Base-by-base conservation (phyloP, 2,329 filamentous ascomycete species). In the Diaporthe vexans region DNA sequence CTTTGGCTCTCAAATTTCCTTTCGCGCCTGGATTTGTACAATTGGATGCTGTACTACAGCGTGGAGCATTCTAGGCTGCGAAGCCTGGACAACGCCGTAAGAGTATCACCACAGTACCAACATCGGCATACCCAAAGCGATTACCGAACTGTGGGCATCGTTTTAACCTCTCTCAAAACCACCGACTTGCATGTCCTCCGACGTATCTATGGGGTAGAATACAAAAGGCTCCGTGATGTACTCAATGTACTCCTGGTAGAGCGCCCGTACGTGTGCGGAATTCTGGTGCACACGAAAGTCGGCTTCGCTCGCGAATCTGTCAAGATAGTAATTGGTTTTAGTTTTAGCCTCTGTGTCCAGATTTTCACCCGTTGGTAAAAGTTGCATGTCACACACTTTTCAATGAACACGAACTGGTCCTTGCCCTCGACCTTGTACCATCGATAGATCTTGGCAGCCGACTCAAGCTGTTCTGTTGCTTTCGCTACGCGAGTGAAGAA, bases 401-500 rank as follows among this genome's bases (percentile, higher is more conserved):
- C 71, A 48, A 73, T 67, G 19, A 43, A 73, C 3, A 73, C 71
- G 35, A 67, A 73, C 5, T 73, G 35, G 7, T 73, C 37, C n/a
- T 56, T 63, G n/a, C 71, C 59, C 3, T 73, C 51, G 19, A 73
- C 71, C 51, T 73, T 65, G 19, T 73, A 73, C 71, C 71, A 67
- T 48, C 51, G 48, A 37, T 67, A 73, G n/a, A 73, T 48, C 24
- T 67, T 21, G 40, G 58, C 70, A 26, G 70, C 70, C 1, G 58
- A 24, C 48, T 72, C 70, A 10, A 52, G 37, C 26, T 72, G 13
- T 51, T 72, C 17, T 8, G 59, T 67, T 13, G 58, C 59, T 48
- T 54, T 21, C 43, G 26, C 52, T 15, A 73, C 71, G 21, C 63
- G 61, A 21, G 58, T 57, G 37, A 72, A 72, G 71, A 72, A 72